A percentile compares a stretch with the other conserved stretches of the same genome.
These are phyloP conservation scores for Persicaria maculosa DNA, from an alignment of 148 eudicot genomes.

Conservation along the genomic window DNA sequence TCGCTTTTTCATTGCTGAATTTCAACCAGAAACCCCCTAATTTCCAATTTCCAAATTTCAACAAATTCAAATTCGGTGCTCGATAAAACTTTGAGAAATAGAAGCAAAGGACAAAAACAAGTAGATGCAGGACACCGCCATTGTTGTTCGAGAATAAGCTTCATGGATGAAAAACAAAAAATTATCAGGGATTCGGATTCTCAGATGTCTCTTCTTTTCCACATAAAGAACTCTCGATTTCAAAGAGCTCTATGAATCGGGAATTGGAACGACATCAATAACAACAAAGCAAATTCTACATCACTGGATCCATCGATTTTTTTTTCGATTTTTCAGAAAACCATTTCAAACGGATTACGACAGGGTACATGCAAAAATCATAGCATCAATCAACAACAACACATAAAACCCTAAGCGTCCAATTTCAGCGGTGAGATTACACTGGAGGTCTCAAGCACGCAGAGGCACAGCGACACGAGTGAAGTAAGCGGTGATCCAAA, in stretches of 20 bases:
- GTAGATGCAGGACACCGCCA: not conserved
- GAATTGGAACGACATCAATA: conserved; percentile 12
- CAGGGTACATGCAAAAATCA: not conserved
- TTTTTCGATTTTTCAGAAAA: not conserved
- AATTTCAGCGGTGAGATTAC: not conserved
- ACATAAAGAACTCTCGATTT: conserved; percentile 1
- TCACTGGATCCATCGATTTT: not conserved
- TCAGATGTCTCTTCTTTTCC: conserved; percentile 17
- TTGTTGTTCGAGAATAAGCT: not conserved
- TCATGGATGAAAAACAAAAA: not conserved
- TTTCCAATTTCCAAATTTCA: too few relatives aligned
- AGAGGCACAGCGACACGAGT: not conserved
- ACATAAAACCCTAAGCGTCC: not conserved
- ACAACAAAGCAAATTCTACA: not conserved
- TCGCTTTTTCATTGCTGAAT: too few relatives aligned
- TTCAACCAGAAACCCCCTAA: too few relatives aligned
- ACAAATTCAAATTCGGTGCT: not conserved
- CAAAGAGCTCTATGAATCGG: conserved; percentile 11
- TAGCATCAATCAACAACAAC: not conserved
- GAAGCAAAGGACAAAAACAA: not conserved
- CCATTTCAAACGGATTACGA: not conserved
- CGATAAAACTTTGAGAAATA: not conserved
- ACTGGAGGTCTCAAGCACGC: not conserved
- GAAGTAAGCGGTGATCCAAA: too few relatives aligned
- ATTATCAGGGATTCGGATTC: conserved; percentile 3